Evolutionary conservation across 805 yeast genomes (phyloP).

Genomic region (Tetrapisispora pingtungensis): DNA sequence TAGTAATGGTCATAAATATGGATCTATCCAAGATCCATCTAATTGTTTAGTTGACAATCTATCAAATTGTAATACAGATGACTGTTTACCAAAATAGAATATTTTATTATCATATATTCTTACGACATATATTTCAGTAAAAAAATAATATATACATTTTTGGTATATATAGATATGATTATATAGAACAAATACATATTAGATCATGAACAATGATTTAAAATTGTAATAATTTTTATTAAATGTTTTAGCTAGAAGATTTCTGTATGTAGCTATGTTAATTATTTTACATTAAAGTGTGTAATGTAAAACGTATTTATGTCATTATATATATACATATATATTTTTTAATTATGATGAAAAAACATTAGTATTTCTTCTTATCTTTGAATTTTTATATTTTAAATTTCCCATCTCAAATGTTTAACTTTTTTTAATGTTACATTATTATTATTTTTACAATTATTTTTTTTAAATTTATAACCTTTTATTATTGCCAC

Average conservation of each 20-base stretch:
- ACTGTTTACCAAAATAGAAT: conserved; percentile 29
- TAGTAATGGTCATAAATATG: conserved; percentile 14
- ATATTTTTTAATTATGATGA: no score
- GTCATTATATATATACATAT: no score
- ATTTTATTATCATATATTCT: not conserved
- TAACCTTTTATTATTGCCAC: conserved; percentile 26
- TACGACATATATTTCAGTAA: no score
- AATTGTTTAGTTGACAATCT: conserved; percentile 44
- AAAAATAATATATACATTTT: not conserved
- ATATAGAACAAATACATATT: no score
- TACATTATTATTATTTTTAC: not conserved
- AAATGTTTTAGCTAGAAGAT: not conserved
- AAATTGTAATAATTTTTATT: no score
- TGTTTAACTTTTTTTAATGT: not conserved
- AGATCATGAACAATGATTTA: no score
- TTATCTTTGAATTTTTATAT: no score
- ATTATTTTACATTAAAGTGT: no score
- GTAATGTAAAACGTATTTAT: no score
- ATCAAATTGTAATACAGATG: conserved; percentile 39
- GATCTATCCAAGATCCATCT: conserved; percentile 26
- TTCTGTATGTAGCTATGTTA: not conserved
- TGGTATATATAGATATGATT: not conserved
- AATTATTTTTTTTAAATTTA: conserved; percentile 8
- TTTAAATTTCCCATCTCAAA: not conserved
- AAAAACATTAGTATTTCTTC: no score